Conservation (phyloP, 2,329 filamentous ascomycete genomes). For the Penicillium sp. region DNA sequence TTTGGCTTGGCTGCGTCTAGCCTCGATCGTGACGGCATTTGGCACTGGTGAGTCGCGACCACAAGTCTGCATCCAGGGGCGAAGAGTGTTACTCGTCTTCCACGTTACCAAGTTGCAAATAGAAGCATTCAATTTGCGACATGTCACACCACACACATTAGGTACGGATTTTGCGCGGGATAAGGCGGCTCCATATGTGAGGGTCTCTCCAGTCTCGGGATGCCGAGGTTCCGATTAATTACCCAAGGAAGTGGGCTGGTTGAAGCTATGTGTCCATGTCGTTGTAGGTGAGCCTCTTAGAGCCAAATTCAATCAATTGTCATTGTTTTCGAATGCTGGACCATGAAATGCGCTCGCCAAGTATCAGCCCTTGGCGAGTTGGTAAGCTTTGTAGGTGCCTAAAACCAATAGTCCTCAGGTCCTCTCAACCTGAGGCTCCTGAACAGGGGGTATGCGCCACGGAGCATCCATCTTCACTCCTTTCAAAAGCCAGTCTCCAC, state of each 20-base stretch:
- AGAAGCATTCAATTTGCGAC: not conserved
- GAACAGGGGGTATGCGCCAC: not conserved
- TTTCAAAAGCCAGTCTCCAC: not conserved
- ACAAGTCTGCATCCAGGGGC: not conserved
- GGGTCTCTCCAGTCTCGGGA: not conserved
- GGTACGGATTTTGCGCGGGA: not conserved
- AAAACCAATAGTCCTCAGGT: not conserved
- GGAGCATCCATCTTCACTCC: not conserved
- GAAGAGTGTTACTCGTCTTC: no score
- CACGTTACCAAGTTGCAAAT: not conserved
- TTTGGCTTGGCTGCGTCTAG: not conserved
- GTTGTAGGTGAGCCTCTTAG: not conserved
- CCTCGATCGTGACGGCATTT: not conserved
- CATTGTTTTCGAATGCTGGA: not conserved
- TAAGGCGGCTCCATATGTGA: not conserved
- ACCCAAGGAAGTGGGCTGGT: not conserved
- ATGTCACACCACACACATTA: not conserved
- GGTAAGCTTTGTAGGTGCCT: not conserved
- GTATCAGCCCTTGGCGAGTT: not conserved
- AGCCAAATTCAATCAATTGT: not conserved
- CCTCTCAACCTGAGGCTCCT: not conserved
- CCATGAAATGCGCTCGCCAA: not conserved
- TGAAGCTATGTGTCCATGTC: not conserved
- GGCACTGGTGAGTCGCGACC: not conserved
- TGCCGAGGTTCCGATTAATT: not conserved